Conservation (phyloP, 2,329 filamentous ascomycete genomes). For the Neofusicoccum laricinum region DNA sequence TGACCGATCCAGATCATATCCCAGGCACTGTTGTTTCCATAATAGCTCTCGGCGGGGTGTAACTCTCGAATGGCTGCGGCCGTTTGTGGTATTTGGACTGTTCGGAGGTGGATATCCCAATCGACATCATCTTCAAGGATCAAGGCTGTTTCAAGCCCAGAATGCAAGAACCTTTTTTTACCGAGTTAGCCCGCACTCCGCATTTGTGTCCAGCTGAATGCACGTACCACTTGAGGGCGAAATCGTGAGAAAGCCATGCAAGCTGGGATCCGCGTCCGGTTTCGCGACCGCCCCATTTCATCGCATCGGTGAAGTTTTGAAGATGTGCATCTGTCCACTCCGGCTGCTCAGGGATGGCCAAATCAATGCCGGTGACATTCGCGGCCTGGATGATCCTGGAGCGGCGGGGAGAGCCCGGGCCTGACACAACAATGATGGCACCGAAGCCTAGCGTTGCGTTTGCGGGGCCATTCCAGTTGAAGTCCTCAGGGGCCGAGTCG, state of each 20-base stretch:
- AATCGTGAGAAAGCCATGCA: slow-evolving; percentile 44
- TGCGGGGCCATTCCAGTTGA: background rate
- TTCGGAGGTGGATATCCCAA: slow-evolving; percentile 45
- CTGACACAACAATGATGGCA: slow-evolving; percentile 37
- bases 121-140: slow-evolving; percentile 48
- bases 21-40: slow-evolving; percentile 39
- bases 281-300: slow-evolving; percentile 18
- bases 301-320: background rate
- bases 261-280: slow-evolving; percentile 39
- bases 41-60: slow-evolving; percentile 33
- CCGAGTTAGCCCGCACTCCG: background rate
- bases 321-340: slow-evolving; percentile 39
- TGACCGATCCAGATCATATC: slow-evolving; percentile 45
- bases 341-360: slow-evolving; percentile 43
- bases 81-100: slow-evolving; percentile 39
- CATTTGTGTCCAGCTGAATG: slow-evolving; percentile 24
- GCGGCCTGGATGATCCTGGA: slow-evolving; percentile 39
- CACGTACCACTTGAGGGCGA: slow-evolving; percentile 37
- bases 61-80: slow-evolving; percentile 39
- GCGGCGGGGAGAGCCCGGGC: slow-evolving; percentile 34
- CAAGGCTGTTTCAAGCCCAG: slow-evolving; percentile 39
- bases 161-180: slow-evolving; percentile 38
- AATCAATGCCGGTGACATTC: slow-evolving; percentile 41
- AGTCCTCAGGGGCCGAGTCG: background rate
- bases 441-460: slow-evolving; percentile 40